phyloP scores from a whole-genome alignment of 805 yeast genomes.

The Candida multigemmis region DNA sequence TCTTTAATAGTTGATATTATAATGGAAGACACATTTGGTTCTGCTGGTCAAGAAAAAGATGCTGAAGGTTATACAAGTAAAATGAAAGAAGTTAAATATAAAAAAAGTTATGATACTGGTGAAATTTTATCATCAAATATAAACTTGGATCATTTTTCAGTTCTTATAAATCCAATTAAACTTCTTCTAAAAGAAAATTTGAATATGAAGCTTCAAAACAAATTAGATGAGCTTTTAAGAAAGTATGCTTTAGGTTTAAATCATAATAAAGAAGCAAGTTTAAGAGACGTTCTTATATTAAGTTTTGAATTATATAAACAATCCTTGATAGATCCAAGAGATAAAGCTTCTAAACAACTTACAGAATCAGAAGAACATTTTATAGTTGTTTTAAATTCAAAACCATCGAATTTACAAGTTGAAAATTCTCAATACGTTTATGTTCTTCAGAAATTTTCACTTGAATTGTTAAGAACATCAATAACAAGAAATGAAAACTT shows the following conservation, averaged over 20 bases:
- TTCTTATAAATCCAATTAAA: constrained; percentile 62
- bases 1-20: constrained; percentile 55
- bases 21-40: constrained; percentile 91
- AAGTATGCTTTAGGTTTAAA: constrained; percentile 74
- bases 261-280: constrained; percentile 51
- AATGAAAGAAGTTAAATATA: constrained; percentile 85
- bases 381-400: constrained; percentile 62
- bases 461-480: constrained; percentile 69
- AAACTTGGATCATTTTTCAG: constrained; percentile 44
- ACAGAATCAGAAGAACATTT: constrained; percentile 47
- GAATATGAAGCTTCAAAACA: constrained; percentile 58
- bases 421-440: constrained; percentile 49
- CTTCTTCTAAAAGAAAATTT: constrained; percentile 52
- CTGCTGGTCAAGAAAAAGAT: constrained; percentile 89
- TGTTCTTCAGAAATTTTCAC: constrained; percentile 64
- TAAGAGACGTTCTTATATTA: constrained; percentile 52
- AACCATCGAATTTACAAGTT: constrained; percentile 41
- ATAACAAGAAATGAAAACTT: constrained; percentile 55
- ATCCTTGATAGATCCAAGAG: constrained; percentile 19
- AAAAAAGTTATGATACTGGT: constrained; percentile 81
- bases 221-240: constrained; percentile 69
- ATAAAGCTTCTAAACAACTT: constrained; percentile 3
- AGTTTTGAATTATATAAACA: constrained; percentile 66
- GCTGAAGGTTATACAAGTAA: constrained; percentile 82
- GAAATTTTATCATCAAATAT: constrained; percentile 67